Base-by-base conservation (phyloP, 2,329 filamentous ascomycete genomes). In the Xylariaceae sp. region DNA sequence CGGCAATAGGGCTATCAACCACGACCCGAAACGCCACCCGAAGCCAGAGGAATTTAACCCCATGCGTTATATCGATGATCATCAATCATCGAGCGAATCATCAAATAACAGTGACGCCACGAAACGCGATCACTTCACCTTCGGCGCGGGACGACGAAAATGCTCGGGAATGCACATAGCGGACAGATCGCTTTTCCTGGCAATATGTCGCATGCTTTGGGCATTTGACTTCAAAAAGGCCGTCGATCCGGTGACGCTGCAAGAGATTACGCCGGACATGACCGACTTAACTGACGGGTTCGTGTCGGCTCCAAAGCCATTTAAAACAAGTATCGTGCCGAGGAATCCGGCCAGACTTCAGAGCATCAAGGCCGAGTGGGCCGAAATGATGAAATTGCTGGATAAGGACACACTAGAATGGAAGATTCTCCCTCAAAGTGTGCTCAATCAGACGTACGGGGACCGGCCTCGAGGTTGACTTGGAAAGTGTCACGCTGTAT, bases 121-220 rank as follows among this genome's bases (percentile, higher is more conserved):
- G 3, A 58, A 65, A 41, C 65, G 67, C 0, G 66, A 68, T 34
- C 65, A 69, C 41, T 68, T 64, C 46, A 34, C 53, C 8, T 68
- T 67, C 35, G 66, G 66, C 1, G 62, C 62, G 2, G 65, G 66
- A 2, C 55, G 66, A 4, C 62, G 66, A 2, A 73, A 81, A 30
- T 85, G 82, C 62, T 80, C 76, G 2, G 82, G 57, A 0, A 65
- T 61, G 53, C 65, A 67, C 39, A 61, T 70, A 12, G 64, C 61
- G 2, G 69, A 71, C 32, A 46, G 62, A 11, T 69, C 67, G 39
- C 56, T 73, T 3, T 59, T 65, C 31, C 62, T 71, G 30, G 64
- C 69, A 19, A 68, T 74, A n/a, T 69, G 76, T 2, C 68, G 75
- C 2, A 68, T 80, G 19, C 63, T 79, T 11, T 80, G 77, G 75